Evolutionary conservation across 1,284 basidiomycete species (phyloP).

Genomic region (Cutaneotrichosporon sp.): DNA sequence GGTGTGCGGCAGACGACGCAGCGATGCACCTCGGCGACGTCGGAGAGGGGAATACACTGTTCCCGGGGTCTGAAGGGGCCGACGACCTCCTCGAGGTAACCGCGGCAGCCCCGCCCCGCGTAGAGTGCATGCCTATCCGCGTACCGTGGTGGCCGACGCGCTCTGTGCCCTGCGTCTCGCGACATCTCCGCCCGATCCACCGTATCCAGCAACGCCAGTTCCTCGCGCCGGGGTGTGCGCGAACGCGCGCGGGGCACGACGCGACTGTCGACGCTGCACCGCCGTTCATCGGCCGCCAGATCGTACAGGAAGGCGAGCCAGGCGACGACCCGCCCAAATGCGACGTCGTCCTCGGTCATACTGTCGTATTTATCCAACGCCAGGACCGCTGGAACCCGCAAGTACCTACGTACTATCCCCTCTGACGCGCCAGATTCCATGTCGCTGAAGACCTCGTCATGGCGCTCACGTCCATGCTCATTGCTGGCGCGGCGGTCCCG

Average conservation of each 20-base stretch:
- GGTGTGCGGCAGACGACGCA: conserved; percentile 12
- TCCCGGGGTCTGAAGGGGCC: conserved; percentile 1
- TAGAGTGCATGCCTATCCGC: conserved; percentile 29
- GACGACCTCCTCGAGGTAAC: conserved; percentile 3
- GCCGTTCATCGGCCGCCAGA: conserved; percentile 29
- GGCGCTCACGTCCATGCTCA: conserved; percentile 35
- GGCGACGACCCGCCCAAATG: not conserved
- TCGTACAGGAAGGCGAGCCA: conserved; percentile 7
- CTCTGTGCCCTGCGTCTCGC: conserved; percentile 33
- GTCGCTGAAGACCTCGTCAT: conserved; percentile 45
- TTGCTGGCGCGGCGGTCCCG: conserved; percentile 24
- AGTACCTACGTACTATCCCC: conserved; percentile 11
- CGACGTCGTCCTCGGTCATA: conserved; percentile 24
- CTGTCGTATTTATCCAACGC: conserved; percentile 34
- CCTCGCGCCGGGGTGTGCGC: conserved; percentile 20
- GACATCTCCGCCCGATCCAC: conserved; percentile 26
- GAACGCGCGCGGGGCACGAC: conserved; percentile 23
- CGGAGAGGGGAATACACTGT: not conserved
- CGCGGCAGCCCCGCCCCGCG: not conserved
- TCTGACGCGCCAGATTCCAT: conserved; percentile 30
- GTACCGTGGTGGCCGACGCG: conserved; percentile 42
- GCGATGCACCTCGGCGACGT: not conserved
- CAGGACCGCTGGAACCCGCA: conserved; percentile 46
- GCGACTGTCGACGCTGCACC: conserved; percentile 34
- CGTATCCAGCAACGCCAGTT: conserved; percentile 17